Evolutionary conservation across 2,329 filamentous ascomycete genomes (phyloP).

Genomic region (Knufia petricola): DNA sequence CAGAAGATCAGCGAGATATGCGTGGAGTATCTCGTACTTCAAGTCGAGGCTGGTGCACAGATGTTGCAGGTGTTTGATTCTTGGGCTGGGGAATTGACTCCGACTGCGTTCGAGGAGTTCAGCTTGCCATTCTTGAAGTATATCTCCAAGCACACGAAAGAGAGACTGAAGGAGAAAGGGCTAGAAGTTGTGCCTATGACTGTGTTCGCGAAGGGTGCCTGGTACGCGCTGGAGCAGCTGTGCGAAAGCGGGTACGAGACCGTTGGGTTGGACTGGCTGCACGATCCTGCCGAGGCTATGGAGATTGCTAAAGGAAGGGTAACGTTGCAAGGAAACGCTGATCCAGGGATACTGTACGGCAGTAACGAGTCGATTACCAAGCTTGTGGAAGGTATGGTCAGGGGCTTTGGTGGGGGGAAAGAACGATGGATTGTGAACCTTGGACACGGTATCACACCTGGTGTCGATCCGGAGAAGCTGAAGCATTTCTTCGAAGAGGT

Average conservation of each 20-base stretch:
- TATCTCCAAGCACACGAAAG: constrained; percentile 72
- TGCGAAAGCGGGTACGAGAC: constrained; percentile 88
- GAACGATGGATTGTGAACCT: constrained; percentile 96
- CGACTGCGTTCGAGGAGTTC: constrained; percentile 71
- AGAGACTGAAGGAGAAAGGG: constrained; percentile 61
- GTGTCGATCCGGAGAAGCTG: constrained; percentile 86
- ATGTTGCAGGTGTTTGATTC: constrained; percentile 96
- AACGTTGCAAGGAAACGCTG: constrained; percentile 88
- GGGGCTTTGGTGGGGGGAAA: constrained; percentile 72
- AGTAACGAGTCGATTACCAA: constrained; percentile 69
- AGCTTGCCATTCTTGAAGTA: constrained; percentile 76
- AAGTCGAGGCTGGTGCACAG: constrained; percentile 90
- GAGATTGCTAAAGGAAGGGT: constrained; percentile 68
- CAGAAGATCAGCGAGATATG: constrained; percentile 91
- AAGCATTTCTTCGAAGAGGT: constrained; percentile 83
- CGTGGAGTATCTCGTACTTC: constrained; percentile 84
- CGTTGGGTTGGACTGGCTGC: constrained; percentile 88
- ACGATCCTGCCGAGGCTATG: constrained; percentile 76
- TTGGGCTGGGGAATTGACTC: constrained; percentile 90
- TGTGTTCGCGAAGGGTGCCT: constrained; percentile 95
- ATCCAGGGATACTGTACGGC: constrained; percentile 87
- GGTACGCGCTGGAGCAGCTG: constrained; percentile 82
- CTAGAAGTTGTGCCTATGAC: constrained; percentile 86
- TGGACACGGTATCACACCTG: constrained; percentile 93
- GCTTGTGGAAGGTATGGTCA: constrained; percentile 75